Base-by-base conservation (phyloP, 805 yeast species). In the Lipomyces mesembrius region DNA sequence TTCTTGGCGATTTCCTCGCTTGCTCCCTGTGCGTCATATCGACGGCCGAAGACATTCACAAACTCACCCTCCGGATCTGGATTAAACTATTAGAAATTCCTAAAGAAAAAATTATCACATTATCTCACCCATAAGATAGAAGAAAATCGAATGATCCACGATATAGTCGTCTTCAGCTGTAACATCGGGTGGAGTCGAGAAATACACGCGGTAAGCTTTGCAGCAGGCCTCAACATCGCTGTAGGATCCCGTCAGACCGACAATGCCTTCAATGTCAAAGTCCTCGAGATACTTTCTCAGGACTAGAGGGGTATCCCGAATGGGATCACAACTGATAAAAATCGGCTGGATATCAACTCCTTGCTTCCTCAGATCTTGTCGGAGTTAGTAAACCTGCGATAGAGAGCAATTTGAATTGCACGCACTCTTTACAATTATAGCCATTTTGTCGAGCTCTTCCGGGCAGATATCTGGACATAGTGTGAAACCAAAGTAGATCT, bases 391-490 rank as follows among this genome's bases (percentile, higher is more conserved):
- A n/a, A 4, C 7, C 8, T 17, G 14, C 17, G 22, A 8, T n/a
- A 59, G 22, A 60, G 25, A 37, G 59, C 29, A 54, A 5, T 22
- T 29, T 22, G 34, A 22, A 25, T 52, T 12, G 9, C 11, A 60
- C 64, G 5, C 71, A 84, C 85, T 74, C 85, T 81, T 84, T 81
- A 85, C 60, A 80, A 89, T 87, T 37, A 87, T 83, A 3, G 97
- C 94, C 76, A 95, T 83, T 76, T 94, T 91, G 77, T 95, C 99
- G 67, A 95, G 84, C 77, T 95, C 99, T 78, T 95, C 99, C 11
- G 99, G 99, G 79, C 99, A 95, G 62, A 95, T 93, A 79, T 95
- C 99, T 6, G 99, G 99, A 80, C 99, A 95, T 79, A 93, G 93
- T 3, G 97, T 90, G 81, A 95, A 95, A 0, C 99, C 99, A 79